Percentiles rank a stretch among this genome's conserved stretches.
These are phyloP conservation scores for Populus ilicifolia DNA, from an alignment of 345 rosid genomes.

Conservation along the genomic window DNA sequence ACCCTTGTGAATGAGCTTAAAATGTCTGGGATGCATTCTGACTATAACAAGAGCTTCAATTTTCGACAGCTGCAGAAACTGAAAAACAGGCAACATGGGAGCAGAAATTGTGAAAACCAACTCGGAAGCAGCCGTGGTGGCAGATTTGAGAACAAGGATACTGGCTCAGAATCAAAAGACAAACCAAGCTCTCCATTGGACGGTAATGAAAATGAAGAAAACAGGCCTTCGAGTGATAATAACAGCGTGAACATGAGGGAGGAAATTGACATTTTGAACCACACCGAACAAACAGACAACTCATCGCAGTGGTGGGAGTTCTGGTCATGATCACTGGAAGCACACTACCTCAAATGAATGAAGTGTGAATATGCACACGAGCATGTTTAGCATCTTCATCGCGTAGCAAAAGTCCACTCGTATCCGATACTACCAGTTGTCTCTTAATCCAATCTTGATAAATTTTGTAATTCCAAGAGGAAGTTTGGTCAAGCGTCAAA, in stretches of 20 bases:
- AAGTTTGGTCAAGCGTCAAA: background rate
- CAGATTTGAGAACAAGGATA: constrained; percentile 1
- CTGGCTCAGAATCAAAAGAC: constrained; percentile 2
- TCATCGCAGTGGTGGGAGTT: constrained; percentile 37
- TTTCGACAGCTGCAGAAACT: constrained; percentile 27
- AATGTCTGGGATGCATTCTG: background rate
- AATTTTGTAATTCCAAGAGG: background rate
- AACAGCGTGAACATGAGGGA: background rate
- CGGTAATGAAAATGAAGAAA: background rate
- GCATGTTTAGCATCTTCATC: background rate
- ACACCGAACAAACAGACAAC: constrained; percentile 9
- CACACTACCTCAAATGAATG: background rate
- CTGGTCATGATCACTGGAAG: constrained; percentile 13
- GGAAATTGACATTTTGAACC: constrained; percentile 10
- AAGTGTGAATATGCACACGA: background rate
- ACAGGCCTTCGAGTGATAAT: background rate
- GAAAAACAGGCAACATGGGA: constrained; percentile 10
- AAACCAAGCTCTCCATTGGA: background rate
- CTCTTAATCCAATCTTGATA: background rate
- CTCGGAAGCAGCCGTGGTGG: constrained; percentile 7
- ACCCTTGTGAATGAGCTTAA: background rate
- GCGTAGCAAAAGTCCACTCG: background rate
- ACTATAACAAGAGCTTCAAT: background rate
- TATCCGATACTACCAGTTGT: too few relatives aligned
- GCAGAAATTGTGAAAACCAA: background rate